These are phyloP conservation scores for Debaryomycetaceae sp. DNA, from an alignment of 1,139 yeast species.

Conservation along the genomic window DNA sequence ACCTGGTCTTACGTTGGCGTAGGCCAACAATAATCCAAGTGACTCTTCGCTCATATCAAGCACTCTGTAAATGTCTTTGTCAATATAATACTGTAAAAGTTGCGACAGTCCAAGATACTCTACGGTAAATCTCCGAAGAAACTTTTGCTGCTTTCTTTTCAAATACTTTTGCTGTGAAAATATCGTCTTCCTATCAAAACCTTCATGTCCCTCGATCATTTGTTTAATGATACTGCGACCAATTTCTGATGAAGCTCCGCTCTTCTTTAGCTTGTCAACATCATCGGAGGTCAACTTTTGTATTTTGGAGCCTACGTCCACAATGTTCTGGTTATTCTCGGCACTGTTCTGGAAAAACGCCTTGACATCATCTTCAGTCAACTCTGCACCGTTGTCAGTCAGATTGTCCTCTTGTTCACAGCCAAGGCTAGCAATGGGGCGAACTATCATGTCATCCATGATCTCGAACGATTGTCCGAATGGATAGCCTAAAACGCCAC, in stretches of 20 bases:
- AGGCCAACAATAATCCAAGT: conserved; percentile 67
- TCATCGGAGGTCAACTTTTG: conserved; percentile 75
- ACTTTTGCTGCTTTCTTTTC: conserved; percentile 88
- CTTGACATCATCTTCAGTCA: conserved; percentile 39
- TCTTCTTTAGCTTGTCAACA: conserved; percentile 72
- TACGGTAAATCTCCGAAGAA: conserved; percentile 78
- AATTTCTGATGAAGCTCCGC: conserved; percentile 56
- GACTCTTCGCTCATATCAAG: conserved; percentile 83
- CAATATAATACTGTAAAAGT: conserved; percentile 68
- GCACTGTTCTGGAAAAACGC: conserved; percentile 42
- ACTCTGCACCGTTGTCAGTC: conserved; percentile 18
- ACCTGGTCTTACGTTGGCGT: conserved; percentile 83
- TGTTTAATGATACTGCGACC: conserved; percentile 83
- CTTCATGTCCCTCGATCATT: conserved; percentile 79
- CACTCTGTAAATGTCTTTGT: conserved; percentile 68
- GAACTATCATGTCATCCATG: conserved; percentile 50
- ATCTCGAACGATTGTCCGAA: conserved; percentile 92
- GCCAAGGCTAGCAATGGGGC: conserved; percentile 42
- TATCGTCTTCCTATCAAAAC: conserved; percentile 83
- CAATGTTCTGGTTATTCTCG: conserved; percentile 68
- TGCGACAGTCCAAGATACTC: conserved; percentile 77
- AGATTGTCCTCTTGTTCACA: conserved; percentile 24
- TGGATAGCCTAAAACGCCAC: conserved; percentile 74
- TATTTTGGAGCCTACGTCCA: conserved; percentile 69
- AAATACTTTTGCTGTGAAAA: conserved; percentile 90